Evolutionary conservation across 164 flowering plant species (phyloP), one percentile per base, ranked within the genome.

Genomic region (Nymphaea colorata): DNA sequence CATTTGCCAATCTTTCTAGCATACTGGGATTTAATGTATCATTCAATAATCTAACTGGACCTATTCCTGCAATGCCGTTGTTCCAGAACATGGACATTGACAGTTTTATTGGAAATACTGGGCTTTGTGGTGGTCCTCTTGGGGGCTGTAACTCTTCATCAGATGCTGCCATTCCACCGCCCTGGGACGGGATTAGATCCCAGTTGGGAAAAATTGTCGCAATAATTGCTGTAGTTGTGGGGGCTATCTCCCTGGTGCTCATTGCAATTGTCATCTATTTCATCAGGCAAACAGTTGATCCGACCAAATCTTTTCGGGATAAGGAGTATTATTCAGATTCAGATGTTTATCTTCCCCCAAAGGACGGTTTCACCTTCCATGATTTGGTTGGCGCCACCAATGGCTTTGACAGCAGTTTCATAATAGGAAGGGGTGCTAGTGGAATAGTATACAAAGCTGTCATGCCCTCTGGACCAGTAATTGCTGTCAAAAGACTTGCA

Each of bases 361-460:
- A 83, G 78, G 94, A 89, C 17, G 94, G 86, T 16, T 90, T 95
- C 77, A 84, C 84, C 66, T 89, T 92, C 78, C 91, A 90, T 66
- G 98, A 95, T 72, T 74, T 92, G 36, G 79, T 92, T 42, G 95
- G 84, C 67, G 94, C 91, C 41, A 95, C 98, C 16, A 79, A 81
- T 63, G 84, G 82, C 71, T 95, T 95, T 71, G 79, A 88, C 67
- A 92, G 87, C 0, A 85, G 82, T 68, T 82, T 78, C 76, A 77
- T 88, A 51, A 74, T 95, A 66, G 99, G 99, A 53, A 86, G 82
- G 67, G 99, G 99, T 6, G 98, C 96, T 65, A 91, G 90, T 79
- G 98, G 99, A 67, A 92, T 93, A 8, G 98, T 95, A 14, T 95
- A 95, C 70, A 89, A 84, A 75, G 98, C 99, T 4, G 84, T 82